Conservation (phyloP, 768 basidiomycete species). For the Boletus vermiculosoides region DNA sequence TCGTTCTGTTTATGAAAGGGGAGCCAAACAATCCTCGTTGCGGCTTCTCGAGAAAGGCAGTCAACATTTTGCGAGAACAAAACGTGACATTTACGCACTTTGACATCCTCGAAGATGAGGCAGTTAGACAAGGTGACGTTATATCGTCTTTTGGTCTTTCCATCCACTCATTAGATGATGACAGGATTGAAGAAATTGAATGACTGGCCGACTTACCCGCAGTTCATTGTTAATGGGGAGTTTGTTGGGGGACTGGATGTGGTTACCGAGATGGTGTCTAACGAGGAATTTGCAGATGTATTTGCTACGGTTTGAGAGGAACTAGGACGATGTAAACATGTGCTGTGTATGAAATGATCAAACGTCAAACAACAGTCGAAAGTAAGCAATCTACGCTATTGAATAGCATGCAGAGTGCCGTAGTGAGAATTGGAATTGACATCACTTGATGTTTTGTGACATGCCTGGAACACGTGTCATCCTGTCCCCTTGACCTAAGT, state of each 20-base stretch:
- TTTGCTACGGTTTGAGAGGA: slow-evolving; percentile 7
- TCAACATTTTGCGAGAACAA: slow-evolving; percentile 62
- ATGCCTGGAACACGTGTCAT: slow-evolving; percentile 12
- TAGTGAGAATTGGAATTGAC: slow-evolving; percentile 3
- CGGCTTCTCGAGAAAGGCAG: slow-evolving; percentile 80
- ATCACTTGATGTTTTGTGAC: slow-evolving; percentile 1
- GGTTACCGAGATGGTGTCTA: slow-evolving; percentile 82
- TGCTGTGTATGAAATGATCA: not conserved
- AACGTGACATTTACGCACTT: slow-evolving; percentile 69
- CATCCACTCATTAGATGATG: slow-evolving; percentile 5
- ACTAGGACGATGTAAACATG: not conserved
- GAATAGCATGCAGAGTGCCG: not conserved
- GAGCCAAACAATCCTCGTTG: slow-evolving; percentile 74
- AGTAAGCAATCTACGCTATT: not conserved
- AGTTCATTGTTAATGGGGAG: slow-evolving; percentile 85
- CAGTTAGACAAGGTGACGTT: slow-evolving; percentile 69
- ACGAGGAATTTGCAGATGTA: slow-evolving; percentile 67
- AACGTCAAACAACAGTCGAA: not conserved
- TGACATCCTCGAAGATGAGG: slow-evolving; percentile 82
- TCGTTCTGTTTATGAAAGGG: slow-evolving; percentile 93
- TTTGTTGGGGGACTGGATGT: slow-evolving; percentile 95
- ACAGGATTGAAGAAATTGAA: slow-evolving; percentile 73
- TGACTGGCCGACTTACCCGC: slow-evolving; percentile 89
- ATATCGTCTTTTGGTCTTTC: not conserved
- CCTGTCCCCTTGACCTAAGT: not conserved